Base-by-base conservation (phyloP, 2,329 filamentous ascomycete species). In the Alternaria sp. region DNA sequence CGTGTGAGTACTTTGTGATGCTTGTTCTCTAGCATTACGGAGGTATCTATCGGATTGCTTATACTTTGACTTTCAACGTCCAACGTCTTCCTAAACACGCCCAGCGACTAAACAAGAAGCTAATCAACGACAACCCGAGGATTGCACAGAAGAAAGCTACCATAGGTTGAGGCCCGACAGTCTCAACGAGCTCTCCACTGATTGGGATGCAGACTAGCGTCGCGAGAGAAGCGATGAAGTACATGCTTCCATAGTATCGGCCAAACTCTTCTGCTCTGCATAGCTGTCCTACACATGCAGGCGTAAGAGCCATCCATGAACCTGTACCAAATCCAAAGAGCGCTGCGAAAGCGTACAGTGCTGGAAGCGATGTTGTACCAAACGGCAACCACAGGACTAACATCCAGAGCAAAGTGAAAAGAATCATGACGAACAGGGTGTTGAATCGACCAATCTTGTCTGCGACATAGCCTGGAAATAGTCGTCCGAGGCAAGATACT, bases 191-290 rank as follows among this genome's bases (percentile, higher is more conserved):
- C 64, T 78, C 74, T 45, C 76, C 76, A 56, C 73, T 74, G 28
- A 77, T 76, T 0, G 76, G 76, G 18, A 79, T 74, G 41, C 76
- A 78, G 2, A 78, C 69, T 3, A 79, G 62, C 5, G 75, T 74
- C 5, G 76, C 74, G n/a, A 79, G 59, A 57, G 71, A 74, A 4
- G 75, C 75, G 8, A 79, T 66, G 59, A 78, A 78, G 54, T 78
- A 79, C 69, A 78, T 71, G 1, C 85, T 85, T 0, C 86, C 85
- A 67, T 87, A 82, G 11, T 85, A 79, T 18, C 82, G 80, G 10
- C 83, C 83, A 66, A 82, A 83, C 40, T 84, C 81, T 40, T 83
- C 70, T 8, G 78, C 79, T 32, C 79, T 72, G 59, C 82, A 84
- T 7, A 85, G 73, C 64, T 84, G 81, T 3, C 81, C 81, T 4